Conservation (phyloP, 495 filamentous ascomycete species). For the Lepraria neglecta region DNA sequence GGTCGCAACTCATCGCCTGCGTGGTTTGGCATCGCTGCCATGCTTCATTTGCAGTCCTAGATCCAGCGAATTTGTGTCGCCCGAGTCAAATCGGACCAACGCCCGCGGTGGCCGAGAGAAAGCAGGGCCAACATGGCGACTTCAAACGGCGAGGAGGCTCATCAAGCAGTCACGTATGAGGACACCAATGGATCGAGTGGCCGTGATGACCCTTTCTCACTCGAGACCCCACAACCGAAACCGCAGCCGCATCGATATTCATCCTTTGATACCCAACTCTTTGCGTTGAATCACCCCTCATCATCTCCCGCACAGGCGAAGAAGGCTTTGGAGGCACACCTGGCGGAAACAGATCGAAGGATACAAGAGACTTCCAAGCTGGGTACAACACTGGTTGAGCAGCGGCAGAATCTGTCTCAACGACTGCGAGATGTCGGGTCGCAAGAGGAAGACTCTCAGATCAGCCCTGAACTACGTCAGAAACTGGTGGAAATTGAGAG, state of each 20-base stretch:
- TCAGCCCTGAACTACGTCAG: conserved; percentile 74
- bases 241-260: conserved; percentile 64
- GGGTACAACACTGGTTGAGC: conserved; percentile 76
- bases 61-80: neutral
- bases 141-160: conserved; percentile 12
- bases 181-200: conserved; percentile 20
- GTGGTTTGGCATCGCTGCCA: neutral
- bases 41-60: neutral
- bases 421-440: conserved; percentile 78
- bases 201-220: conserved; percentile 47
- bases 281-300: conserved; percentile 65
- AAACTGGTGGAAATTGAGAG: conserved; percentile 81
- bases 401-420: conserved; percentile 73
- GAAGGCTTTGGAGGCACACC: conserved; percentile 81
- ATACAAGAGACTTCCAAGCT: conserved; percentile 86
- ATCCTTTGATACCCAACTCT: conserved; percentile 69
- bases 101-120: neutral
- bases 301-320: conserved; percentile 79
- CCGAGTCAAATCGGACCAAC: neutral
- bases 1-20: conserved; percentile 14
- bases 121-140: conserved; percentile 11
- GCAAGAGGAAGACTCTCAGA: conserved; percentile 69
- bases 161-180: conserved; percentile 9
- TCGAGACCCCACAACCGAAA: conserved; percentile 31
- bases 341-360: conserved; percentile 82